Conservation (phyloP, 2,329 filamentous ascomycete genomes). For the Calonectria leucothoes region DNA sequence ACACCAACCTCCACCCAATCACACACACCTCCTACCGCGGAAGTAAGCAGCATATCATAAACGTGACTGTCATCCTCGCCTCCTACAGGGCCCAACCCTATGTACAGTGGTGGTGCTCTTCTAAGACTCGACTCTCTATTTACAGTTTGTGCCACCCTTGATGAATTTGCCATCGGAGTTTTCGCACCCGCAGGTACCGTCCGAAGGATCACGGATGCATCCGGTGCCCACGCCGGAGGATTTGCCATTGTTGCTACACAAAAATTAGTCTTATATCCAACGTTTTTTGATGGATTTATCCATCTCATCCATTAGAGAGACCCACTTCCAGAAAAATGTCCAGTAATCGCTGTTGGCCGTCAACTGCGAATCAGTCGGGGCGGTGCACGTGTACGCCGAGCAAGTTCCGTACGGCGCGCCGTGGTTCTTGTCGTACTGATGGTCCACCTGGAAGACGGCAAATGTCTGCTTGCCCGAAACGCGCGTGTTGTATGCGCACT, state of each 20-base stretch:
- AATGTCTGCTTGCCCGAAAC: constrained; percentile 40
- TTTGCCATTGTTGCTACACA: constrained; percentile 29
- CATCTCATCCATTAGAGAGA: too few species aligned
- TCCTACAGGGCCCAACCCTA: too few species aligned
- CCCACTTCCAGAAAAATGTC: constrained; percentile 43
- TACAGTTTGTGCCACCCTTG: constrained; percentile 29
- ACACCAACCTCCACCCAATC: background rate
- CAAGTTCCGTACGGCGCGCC: constrained; percentile 39
- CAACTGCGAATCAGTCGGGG: constrained; percentile 27
- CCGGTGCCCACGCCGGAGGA: constrained; percentile 36
- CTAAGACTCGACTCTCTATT: constrained; percentile 8
- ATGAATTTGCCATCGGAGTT: constrained; percentile 39
- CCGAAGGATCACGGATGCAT: constrained; percentile 37
- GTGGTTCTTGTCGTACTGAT: constrained; percentile 38
- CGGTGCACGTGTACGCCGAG: constrained; percentile 33
- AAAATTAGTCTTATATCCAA: constrained; percentile 4
- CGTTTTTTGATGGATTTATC: background rate
- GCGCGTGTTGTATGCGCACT: constrained; percentile 40
- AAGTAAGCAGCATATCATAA: background rate
- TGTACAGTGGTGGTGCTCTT: too few species aligned
- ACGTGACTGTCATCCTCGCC: background rate
- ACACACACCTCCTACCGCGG: background rate
- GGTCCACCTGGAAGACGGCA: constrained; percentile 39
- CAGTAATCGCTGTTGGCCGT: constrained; percentile 34
- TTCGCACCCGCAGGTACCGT: constrained; percentile 39